phyloP scores from a whole-genome alignment of 257 asterid genomes.

The Prunella vulgaris region DNA sequence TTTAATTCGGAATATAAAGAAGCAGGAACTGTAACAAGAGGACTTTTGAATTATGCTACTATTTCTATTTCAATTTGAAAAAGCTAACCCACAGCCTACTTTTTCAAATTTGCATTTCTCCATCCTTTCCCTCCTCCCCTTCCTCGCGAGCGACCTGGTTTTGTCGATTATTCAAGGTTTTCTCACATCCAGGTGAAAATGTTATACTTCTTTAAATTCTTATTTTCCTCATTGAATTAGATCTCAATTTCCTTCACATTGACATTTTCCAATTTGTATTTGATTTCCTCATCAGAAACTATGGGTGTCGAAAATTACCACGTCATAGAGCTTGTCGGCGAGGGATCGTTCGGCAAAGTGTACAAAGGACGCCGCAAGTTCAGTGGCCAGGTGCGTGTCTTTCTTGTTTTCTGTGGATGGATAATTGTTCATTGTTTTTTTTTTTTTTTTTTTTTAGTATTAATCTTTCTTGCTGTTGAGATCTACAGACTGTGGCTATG shows the following conservation, averaged over 20 bases:
- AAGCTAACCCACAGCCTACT: not conserved
- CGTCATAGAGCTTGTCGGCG: constrained; percentile 94
- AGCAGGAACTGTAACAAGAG: not conserved
- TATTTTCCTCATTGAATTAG: not conserved
- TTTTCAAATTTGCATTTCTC: constrained; percentile 15
- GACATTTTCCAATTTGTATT: not conserved
- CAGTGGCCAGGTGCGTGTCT: constrained; percentile 69
- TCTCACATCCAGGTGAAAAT: not conserved
- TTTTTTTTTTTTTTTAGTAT: no score
- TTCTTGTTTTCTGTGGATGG: not conserved
- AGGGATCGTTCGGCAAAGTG: constrained; percentile 97
- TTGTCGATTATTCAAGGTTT: not conserved
- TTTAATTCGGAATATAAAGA: no score
- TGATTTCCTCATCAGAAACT: constrained; percentile 16
- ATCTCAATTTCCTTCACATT: not conserved
- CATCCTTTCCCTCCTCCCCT: not conserved
- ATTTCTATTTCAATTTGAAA: constrained; percentile 20
- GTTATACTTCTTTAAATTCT: not conserved
- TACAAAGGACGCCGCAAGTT: constrained; percentile 95
- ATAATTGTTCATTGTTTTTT: not conserved
- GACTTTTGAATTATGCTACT: constrained; percentile 27
- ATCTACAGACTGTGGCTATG: constrained; percentile 86
- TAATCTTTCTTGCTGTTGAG: not conserved
- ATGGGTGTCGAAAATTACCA: constrained; percentile 91
- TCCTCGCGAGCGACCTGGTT: not conserved